phyloP scores from a whole-genome alignment of 805 yeast species.

The Schizosaccharomyces cryophilus region DNA sequence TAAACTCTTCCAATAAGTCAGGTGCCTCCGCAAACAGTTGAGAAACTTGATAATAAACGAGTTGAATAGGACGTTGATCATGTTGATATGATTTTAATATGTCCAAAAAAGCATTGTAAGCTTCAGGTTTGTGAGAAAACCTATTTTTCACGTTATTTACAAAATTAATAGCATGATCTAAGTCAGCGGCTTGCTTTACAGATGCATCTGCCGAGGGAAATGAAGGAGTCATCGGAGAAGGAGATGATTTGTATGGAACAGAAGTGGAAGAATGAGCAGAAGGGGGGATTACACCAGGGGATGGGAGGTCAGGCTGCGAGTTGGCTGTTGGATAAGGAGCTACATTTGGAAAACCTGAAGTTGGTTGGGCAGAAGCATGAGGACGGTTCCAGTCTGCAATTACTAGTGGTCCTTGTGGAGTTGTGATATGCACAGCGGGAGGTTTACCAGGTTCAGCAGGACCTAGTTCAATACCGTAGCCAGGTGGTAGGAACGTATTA shows the following conservation, averaged over 20 bases:
- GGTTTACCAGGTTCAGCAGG: slow-evolving; percentile 66
- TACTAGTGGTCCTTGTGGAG: slow-evolving; percentile 58
- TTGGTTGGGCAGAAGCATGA: background rate
- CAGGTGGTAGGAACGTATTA: slow-evolving; percentile 92
- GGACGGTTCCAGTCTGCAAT: background rate
- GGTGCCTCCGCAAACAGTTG: slow-evolving; percentile 77
- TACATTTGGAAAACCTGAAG: background rate
- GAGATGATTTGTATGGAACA: background rate
- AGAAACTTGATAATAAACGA: slow-evolving; percentile 85
- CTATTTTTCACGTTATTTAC: slow-evolving; percentile 90
- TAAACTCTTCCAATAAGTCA: slow-evolving; percentile 79
- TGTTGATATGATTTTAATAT: slow-evolving; percentile 89
- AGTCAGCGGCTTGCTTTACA: slow-evolving; percentile 48
- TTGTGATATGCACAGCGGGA: slow-evolving; percentile 76
- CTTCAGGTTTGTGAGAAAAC: slow-evolving; percentile 81
- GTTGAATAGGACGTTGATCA: slow-evolving; percentile 84
- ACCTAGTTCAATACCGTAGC: slow-evolving; percentile 65
- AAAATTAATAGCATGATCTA: slow-evolving; percentile 87
- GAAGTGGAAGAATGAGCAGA: slow-evolving; percentile 3
- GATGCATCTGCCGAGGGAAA: slow-evolving; percentile 11
- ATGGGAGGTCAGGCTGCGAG: background rate
- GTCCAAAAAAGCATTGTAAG: slow-evolving; percentile 81
- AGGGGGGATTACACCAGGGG: slow-evolving; percentile 4
- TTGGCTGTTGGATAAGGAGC: background rate
- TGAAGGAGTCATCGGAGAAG: slow-evolving; percentile 5